These are phyloP conservation scores for Phytopythium ostracodes DNA, from an alignment of 352 stramenopile genomes.

Conservation along the genomic window DNA sequence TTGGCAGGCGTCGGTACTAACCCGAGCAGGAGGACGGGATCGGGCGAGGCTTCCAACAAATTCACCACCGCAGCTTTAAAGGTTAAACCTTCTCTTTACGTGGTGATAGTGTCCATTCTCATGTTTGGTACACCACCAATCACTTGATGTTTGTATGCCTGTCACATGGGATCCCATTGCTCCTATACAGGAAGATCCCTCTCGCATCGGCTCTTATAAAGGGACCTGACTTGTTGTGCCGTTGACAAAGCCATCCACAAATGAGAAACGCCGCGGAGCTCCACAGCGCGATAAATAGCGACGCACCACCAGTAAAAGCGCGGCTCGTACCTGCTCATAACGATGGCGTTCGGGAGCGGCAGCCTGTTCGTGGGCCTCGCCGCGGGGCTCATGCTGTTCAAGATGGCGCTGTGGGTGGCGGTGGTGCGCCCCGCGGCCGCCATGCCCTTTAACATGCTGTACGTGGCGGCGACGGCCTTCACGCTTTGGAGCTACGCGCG, in stretches of 20 bases:
- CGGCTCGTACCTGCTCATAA: background rate
- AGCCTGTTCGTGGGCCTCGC: constrained; percentile 39
- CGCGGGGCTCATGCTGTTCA: constrained; percentile 61
- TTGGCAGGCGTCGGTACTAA: too few species aligned
- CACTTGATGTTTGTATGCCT: background rate
- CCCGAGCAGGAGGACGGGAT: too few species aligned
- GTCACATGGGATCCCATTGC: background rate
- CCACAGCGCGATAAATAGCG: background rate
- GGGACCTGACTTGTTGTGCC: background rate
- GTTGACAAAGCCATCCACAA: background rate
- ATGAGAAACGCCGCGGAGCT: background rate
- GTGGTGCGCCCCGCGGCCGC: constrained; percentile 27
- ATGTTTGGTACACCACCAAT: too few species aligned
- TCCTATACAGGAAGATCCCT: background rate
- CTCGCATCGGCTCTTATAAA: background rate
- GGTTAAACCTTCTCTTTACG: too few species aligned
- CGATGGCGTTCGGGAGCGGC: constrained; percentile 10
- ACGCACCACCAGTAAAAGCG: background rate
- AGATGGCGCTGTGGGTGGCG: constrained; percentile 46
- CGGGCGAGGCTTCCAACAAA: background rate
- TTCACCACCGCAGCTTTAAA: background rate
- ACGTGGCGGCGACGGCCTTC: constrained; percentile 31
- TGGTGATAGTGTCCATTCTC: too few species aligned
- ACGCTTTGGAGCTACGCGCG: constrained; percentile 81
- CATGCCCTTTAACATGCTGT: constrained; percentile 28